These are phyloP conservation scores for Lotmaria passim DNA, from an alignment of 208 protist species.

Conservation along the genomic window DNA sequence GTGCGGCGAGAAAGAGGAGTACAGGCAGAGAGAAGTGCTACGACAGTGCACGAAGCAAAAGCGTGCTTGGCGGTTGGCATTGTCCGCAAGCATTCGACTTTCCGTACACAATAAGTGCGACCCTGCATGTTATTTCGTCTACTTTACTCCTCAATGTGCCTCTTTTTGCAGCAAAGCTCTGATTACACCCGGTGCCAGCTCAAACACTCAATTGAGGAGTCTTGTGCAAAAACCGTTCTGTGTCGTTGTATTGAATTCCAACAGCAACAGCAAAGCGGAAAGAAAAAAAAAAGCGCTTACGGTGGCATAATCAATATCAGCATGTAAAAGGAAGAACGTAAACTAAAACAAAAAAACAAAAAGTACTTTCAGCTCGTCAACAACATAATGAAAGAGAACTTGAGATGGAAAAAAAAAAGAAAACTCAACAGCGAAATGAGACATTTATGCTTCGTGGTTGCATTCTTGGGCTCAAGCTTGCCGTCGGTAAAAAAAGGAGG, in stretches of 20 bases:
- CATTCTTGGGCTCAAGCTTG: not conserved
- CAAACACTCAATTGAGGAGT: too few species aligned
- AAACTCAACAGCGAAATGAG: constrained; percentile 14
- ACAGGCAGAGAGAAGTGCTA: too few species aligned
- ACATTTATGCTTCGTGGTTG: too few species aligned
- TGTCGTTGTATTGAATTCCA: not conserved
- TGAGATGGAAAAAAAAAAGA: constrained; percentile 7
- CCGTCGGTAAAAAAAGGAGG: not conserved
- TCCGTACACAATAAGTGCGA: too few species aligned
- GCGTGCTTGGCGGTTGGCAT: too few species aligned
- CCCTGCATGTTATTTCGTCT: too few species aligned
- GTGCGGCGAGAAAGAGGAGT: too few species aligned
- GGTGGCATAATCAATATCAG: not conserved
- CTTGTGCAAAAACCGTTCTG: not conserved
- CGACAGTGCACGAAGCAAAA: too few species aligned
- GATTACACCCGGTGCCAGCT: too few species aligned
- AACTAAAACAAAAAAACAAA: constrained; percentile 29
- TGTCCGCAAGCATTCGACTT: too few species aligned
- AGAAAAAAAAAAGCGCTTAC: constrained; percentile 4
- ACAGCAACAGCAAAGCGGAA: constrained; percentile 4
- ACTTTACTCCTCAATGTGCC: too few species aligned
- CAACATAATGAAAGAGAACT: not conserved
- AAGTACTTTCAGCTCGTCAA: constrained; percentile 11
- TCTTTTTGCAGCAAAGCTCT: too few species aligned
- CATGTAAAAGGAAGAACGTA: constrained; percentile 10